These are phyloP conservation scores for Tricholoma furcatifolium DNA, from an alignment of 768 basidiomycete species.

Conservation along the genomic window DNA sequence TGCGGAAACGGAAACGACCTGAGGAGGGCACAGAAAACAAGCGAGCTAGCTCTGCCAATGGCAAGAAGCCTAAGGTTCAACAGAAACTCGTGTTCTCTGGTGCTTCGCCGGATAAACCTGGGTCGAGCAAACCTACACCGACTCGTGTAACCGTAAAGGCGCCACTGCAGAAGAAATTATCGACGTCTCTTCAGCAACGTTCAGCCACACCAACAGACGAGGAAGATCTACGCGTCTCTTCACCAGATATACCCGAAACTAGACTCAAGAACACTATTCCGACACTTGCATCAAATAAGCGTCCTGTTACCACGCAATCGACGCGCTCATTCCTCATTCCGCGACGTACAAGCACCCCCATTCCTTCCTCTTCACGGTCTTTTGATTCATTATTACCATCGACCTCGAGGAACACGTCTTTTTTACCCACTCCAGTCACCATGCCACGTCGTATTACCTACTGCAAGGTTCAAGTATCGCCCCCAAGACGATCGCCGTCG, in stretches of 20 bases:
- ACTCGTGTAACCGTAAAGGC: not conserved
- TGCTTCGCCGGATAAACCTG: not conserved
- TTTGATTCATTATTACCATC: not conserved
- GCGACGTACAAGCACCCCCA: not conserved
- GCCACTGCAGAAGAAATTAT: slow-evolving; percentile 1
- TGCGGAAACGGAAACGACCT: slow-evolving; percentile 17
- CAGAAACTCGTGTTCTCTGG: slow-evolving; percentile 8
- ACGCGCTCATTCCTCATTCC: slow-evolving; percentile 5
- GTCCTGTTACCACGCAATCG: not conserved
- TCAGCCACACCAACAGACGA: slow-evolving; percentile 6
- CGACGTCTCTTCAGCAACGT: not conserved
- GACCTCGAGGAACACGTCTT: not conserved
- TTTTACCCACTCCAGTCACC: slow-evolving; percentile 9
- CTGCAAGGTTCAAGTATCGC: not conserved
- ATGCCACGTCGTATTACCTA: slow-evolving; percentile 3
- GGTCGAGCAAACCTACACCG: not conserved
- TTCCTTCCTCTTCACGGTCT: not conserved
- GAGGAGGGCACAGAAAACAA: slow-evolving; percentile 8
- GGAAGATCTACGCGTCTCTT: not conserved
- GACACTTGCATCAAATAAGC: not conserved
- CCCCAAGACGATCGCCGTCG: not conserved
- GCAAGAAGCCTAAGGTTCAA: slow-evolving; percentile 12
- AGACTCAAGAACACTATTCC: not conserved
- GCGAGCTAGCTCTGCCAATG: not conserved
- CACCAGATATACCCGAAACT: not conserved